phyloP scores from a whole-genome alignment of 495 filamentous ascomycete genomes.

The Aspergillus incahuasiensis region DNA sequence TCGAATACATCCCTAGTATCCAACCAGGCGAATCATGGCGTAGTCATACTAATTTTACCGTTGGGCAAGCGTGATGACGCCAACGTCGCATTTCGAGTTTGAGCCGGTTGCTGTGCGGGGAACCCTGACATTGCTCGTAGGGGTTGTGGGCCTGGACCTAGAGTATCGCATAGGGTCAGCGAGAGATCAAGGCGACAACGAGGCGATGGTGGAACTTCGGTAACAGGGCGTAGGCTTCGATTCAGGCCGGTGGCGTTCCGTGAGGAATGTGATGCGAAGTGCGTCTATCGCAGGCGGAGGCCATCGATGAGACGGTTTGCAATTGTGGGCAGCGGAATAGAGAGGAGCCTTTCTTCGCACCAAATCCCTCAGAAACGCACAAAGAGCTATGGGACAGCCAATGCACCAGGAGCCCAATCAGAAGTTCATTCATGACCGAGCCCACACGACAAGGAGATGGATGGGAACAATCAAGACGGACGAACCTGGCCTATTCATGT shows the following conservation, averaged over 20 bases:
- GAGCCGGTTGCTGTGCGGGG: slow-evolving; percentile 60
- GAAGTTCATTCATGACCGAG: background rate
- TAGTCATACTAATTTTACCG: slow-evolving; percentile 64
- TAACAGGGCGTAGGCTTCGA: slow-evolving; percentile 14
- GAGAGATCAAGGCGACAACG: slow-evolving; percentile 5
- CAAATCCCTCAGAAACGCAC: background rate
- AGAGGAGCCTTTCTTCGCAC: background rate
- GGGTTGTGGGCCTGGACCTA: slow-evolving; percentile 64
- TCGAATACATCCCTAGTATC: slow-evolving; percentile 7
- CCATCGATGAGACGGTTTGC: slow-evolving; percentile 19
- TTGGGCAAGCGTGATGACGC: slow-evolving; percentile 68
- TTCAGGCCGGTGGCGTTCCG: slow-evolving; percentile 13
- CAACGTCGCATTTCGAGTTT: slow-evolving; percentile 53
- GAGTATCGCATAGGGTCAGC: slow-evolving; percentile 26
- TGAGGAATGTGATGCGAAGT: slow-evolving; percentile 19
- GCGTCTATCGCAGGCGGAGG: slow-evolving; percentile 28
- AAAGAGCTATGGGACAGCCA: background rate
- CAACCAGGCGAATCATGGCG: slow-evolving; percentile 3
- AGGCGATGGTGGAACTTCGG: slow-evolving; percentile 2
- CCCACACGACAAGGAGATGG: slow-evolving; percentile 12
- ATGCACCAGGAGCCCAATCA: slow-evolving; percentile 1
- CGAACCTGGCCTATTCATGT: slow-evolving; percentile 45
- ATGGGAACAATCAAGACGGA: slow-evolving; percentile 24
- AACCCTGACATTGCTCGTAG: slow-evolving; percentile 68
- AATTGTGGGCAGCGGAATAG: slow-evolving; percentile 20